Evolutionary conservation across 495 filamentous ascomycete genomes (phyloP).

Genomic region (Trichoderma erinaceum): DNA sequence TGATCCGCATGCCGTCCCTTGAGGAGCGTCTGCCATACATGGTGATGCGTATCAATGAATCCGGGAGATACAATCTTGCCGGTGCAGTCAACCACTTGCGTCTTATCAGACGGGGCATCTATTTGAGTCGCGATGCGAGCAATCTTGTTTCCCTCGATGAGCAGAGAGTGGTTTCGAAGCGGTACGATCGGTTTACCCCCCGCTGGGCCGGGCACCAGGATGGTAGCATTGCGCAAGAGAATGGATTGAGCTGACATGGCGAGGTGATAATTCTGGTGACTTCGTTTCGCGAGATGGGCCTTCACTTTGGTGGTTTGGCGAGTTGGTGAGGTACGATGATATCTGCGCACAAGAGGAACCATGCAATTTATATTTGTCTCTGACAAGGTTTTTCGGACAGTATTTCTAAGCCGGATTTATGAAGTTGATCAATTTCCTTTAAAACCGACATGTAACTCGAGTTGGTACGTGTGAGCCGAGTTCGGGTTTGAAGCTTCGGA

Average conservation of each 20-base stretch:
- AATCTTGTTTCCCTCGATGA: conserved; percentile 16
- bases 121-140: conserved; percentile 41
- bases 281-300: not conserved
- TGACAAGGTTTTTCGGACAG: not conserved
- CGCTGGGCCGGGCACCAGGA: not conserved
- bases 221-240: conserved; percentile 5
- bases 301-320: not conserved
- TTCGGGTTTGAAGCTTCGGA: not conserved
- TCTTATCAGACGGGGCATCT: conserved; percentile 42
- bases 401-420: conserved; percentile 10
- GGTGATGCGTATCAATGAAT: conserved; percentile 55
- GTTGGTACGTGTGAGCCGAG: no score
- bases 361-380: not conserved
- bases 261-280: not conserved
- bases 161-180: not conserved
- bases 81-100: conserved; percentile 43
- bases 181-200: not conserved
- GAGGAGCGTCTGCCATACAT: conserved; percentile 52
- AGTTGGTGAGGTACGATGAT: not conserved
- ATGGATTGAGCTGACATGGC: not conserved
- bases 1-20: conserved; percentile 31
- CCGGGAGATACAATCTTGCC: conserved; percentile 53
- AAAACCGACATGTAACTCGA: not conserved
- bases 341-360: not conserved
- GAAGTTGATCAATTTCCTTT: not conserved